Evolutionary conservation across 1,139 yeast genomes (phyloP), one percentile per base, ranked within the genome.

Genomic region (Blastobotrys aristatus): DNA sequence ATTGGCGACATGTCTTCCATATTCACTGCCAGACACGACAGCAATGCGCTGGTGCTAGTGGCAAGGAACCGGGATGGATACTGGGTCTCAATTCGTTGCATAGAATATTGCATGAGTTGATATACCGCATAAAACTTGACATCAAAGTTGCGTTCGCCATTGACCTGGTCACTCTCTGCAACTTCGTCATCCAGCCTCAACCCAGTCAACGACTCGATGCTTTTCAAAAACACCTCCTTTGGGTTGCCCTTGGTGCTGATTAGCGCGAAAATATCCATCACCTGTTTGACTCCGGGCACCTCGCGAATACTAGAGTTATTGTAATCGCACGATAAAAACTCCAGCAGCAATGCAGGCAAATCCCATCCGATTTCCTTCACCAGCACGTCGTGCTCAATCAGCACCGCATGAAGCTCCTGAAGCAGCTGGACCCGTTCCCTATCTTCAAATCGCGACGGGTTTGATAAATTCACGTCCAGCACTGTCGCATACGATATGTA

Each of bases 311-410:
- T 34, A 4, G 46, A 43, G 13, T 51, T 56, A 50, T 50, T 38
- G 44, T 56, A 51, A 50, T 58, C 46, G 7, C 54, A 43, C 20
- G 53, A 62, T 22, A 67, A 54, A 50, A 61, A 67, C 21, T 61
- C 58, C 37, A 86, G 60, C 17, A 89, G 58, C 39, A 85, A 61
- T 29, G 72, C 74, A 0, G 96, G 96, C 20, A 89, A 62, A 63
- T 89, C 96, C 97, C 97, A 89, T 1, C 95, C 95, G 50, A 87
- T 77, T 56, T 84, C 86, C 50, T 75, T 70, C 0, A 81, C 70
- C 32, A 87, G 64, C n/a, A 72, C 72, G 24, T 71, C 60, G 34
- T 57, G 39, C 0, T 61, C 62, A 1, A 60, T 53, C 29, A 87
- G 63, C 0, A 77, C 66, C 0, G 62, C 67, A 39, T 70, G 61